Percentiles rank a stretch among this genome's conserved stretches.
These are phyloP conservation scores for Linanthus parryae DNA, from an alignment of 148 eudicot species.

Conservation along the genomic window DNA sequence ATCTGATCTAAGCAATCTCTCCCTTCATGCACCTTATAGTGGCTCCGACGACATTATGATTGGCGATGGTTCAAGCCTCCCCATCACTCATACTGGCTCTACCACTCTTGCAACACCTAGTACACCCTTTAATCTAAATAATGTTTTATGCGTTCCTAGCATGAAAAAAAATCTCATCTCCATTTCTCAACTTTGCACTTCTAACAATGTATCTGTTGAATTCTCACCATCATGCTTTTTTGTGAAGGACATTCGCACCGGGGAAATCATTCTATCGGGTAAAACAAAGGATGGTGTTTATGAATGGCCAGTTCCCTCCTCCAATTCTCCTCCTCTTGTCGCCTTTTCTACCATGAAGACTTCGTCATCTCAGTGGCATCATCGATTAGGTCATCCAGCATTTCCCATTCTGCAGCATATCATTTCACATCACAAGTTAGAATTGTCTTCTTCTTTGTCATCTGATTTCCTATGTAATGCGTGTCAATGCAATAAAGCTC, in stretches of 20 bases:
- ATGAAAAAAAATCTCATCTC: background rate
- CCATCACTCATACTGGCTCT: background rate
- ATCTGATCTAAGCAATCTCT: background rate
- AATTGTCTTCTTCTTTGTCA: background rate
- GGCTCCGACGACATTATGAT: background rate
- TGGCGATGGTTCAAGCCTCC: background rate
- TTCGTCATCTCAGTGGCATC: background rate
- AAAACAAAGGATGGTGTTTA: background rate
- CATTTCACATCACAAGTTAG: background rate
- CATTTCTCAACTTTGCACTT: background rate
- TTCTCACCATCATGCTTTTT: background rate
- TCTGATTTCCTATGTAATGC: background rate
- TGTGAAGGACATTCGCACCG: background rate
- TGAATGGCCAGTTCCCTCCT: background rate
- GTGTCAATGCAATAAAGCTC: background rate
- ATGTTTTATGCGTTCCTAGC: background rate
- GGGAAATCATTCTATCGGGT: background rate
- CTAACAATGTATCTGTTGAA: background rate
- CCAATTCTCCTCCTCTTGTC: background rate
- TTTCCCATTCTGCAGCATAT: background rate
- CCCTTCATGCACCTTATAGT: background rate
- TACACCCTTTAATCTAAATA: background rate
- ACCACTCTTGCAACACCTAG: background rate
- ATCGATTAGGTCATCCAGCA: background rate
- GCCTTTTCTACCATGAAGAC: background rate